Percentiles rank a stretch among this genome's conserved stretches.
Conservation (phyloP, 495 filamentous ascomycete species). For the Schizothecium vesticola region DNA sequence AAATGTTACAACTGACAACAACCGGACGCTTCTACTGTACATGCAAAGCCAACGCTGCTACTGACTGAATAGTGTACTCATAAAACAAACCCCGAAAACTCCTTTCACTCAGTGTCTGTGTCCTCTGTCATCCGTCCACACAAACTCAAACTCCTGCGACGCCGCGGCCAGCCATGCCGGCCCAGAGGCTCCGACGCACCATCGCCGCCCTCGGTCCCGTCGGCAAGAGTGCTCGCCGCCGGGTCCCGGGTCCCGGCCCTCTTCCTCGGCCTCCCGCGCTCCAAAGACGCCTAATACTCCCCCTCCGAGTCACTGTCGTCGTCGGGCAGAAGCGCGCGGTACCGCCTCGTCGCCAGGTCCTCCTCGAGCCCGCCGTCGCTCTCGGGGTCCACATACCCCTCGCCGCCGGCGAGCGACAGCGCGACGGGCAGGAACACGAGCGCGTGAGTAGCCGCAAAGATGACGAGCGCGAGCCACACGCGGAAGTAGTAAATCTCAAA, state of each 20-base stretch:
- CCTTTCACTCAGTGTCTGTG: neutral
- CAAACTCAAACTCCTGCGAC: no score
- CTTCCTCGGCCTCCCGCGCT: neutral
- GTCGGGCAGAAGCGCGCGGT: slow-evolving; percentile 40
- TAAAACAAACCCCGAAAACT: neutral
- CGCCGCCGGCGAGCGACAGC: slow-evolving; percentile 78
- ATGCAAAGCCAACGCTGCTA: neutral
- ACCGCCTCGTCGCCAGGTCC: slow-evolving; percentile 56
- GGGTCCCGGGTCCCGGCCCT: neutral
- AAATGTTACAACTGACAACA: neutral
- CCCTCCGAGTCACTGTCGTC: slow-evolving; percentile 37
- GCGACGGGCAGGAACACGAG: slow-evolving; percentile 89
- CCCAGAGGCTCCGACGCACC: no score
- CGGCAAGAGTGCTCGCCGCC: neutral
- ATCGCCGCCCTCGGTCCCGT: no score
- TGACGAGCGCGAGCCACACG: slow-evolving; percentile 85
- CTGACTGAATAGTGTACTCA: neutral
- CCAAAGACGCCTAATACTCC: slow-evolving; percentile 18
- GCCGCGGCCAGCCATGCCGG: no score
- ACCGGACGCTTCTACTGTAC: neutral
- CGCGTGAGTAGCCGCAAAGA: slow-evolving; percentile 84
- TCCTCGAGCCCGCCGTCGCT: slow-evolving; percentile 79
- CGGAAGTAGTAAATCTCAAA: slow-evolving; percentile 99
- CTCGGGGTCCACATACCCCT: slow-evolving; percentile 81
- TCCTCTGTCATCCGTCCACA: neutral